Evolutionary conservation across 1,284 basidiomycete species (phyloP).

Genomic region (Dichomitus squalens): DNA sequence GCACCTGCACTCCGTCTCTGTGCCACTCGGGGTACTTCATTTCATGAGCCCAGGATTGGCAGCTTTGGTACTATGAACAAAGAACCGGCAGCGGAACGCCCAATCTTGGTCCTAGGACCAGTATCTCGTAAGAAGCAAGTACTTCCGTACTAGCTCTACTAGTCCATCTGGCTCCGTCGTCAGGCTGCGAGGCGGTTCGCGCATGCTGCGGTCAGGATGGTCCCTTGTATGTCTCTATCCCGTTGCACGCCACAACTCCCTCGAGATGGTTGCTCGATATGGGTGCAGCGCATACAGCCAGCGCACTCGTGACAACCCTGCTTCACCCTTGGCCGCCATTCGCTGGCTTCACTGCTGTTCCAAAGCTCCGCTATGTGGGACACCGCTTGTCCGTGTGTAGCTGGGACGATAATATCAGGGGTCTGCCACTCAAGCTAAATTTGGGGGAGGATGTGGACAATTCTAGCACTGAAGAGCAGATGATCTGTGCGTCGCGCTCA

Average conservation of each 20-base stretch:
- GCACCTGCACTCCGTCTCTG: background rate
- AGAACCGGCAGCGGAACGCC: background rate
- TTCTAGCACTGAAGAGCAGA: no score
- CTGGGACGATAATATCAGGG: background rate
- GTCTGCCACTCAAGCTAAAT: background rate
- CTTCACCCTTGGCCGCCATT: background rate
- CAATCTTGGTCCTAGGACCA: background rate
- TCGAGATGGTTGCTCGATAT: background rate
- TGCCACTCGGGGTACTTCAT: background rate
- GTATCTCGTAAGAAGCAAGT: background rate
- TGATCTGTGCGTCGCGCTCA: background rate
- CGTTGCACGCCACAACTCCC: background rate
- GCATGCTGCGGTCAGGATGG: background rate
- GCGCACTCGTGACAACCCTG: background rate
- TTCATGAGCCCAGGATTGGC: background rate
- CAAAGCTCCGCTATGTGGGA: background rate
- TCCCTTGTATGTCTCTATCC: background rate
- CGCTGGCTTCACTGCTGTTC: background rate
- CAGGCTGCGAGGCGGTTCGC: background rate
- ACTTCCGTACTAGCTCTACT: background rate
- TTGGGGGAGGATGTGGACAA: background rate
- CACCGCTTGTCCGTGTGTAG: background rate
- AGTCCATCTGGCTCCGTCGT: background rate
- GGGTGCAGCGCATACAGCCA: background rate
- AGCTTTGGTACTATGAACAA: background rate